Conservation (phyloP, 225 moss, liverwort and hornwort genomes). For the Bryum argenteum region DNA sequence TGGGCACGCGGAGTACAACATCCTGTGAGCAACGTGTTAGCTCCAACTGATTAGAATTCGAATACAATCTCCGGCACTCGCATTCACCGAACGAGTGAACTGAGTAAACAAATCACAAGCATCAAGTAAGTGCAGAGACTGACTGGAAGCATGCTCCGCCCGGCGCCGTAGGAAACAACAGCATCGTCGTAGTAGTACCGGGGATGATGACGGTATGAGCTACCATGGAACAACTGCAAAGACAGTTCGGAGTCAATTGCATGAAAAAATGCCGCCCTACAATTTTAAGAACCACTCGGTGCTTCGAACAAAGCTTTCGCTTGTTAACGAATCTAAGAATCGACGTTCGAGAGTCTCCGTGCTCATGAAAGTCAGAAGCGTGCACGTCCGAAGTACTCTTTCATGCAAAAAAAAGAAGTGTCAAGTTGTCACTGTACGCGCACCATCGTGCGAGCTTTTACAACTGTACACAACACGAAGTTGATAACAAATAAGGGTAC, state of each 20-base stretch:
- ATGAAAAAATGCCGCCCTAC: background rate
- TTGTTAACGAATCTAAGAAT: background rate
- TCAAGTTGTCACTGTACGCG: background rate
- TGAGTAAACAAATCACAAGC: background rate
- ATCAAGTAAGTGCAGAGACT: slow-evolving; percentile 24
- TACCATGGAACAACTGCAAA: slow-evolving; percentile 52
- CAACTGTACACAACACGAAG: background rate
- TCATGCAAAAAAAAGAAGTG: background rate
- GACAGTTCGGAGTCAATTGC: too few species aligned
- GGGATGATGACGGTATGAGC: slow-evolving; percentile 50
- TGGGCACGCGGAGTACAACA: slow-evolving; percentile 51
- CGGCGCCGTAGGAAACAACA: slow-evolving; percentile 51
- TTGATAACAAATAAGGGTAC: background rate
- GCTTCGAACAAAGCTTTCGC: background rate
- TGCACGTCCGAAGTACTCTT: too few species aligned
- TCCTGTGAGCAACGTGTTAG: slow-evolving; percentile 29
- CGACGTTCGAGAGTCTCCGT: too few species aligned
- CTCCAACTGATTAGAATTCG: too few species aligned
- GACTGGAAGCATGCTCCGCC: slow-evolving; percentile 55
- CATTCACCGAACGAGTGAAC: background rate
- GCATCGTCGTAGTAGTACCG: slow-evolving; percentile 61
- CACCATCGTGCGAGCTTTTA: background rate
- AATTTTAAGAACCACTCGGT: background rate
- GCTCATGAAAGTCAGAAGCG: too few species aligned
- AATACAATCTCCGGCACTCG: too few species aligned